A percentile compares a stretch with the other conserved stretches of the same genome.
Evolutionary conservation across 2,329 filamentous ascomycete genomes (phyloP).

Genomic region (Aspergillus pseudoviridinutans): DNA sequence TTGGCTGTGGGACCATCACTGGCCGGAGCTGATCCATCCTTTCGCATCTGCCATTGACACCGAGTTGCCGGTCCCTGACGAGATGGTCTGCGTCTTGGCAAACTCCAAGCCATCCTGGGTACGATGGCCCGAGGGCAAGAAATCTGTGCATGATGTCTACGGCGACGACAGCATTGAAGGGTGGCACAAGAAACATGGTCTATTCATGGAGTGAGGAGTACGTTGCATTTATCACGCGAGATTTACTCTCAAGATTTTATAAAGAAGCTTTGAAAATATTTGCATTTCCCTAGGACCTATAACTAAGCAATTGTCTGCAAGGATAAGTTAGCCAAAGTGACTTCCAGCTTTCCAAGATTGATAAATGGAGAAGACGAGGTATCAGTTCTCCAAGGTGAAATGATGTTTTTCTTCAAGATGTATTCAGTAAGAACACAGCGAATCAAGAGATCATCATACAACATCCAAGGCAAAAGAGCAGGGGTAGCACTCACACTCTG

Average conservation of each 20-base stretch:
- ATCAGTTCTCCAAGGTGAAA: conserved; percentile 66
- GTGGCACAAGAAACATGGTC: conserved; percentile 44
- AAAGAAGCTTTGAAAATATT: not conserved
- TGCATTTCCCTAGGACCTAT: not conserved
- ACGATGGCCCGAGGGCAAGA: conserved; percentile 47
- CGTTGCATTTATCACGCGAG: not conserved
- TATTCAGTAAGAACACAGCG: conserved; percentile 63
- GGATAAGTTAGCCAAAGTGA: conserved; percentile 6
- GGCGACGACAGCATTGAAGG: conserved; percentile 39
- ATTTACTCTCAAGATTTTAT: conserved; percentile 1
- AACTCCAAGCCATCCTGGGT: conserved; percentile 45
- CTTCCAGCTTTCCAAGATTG: conserved; percentile 1
- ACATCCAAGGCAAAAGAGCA: conserved; percentile 4
- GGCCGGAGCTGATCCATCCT: conserved; percentile 48
- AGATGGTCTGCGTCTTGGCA: conserved; percentile 46
- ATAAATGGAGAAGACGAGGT: conserved; percentile 9
- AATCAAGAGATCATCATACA: conserved; percentile 58
- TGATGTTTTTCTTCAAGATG: conserved; percentile 53
- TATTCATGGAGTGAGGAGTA: conserved; percentile 29
- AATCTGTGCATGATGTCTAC: conserved; percentile 39
- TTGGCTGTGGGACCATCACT: conserved; percentile 46
- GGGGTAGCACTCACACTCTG: conserved; percentile 22
- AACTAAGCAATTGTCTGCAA: not conserved
- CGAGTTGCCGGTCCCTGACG: conserved; percentile 41
- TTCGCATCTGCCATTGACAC: conserved; percentile 50